Base-by-base conservation (phyloP, 495 filamentous ascomycete genomes). In the Lasiosphaeria miniovina region DNA sequence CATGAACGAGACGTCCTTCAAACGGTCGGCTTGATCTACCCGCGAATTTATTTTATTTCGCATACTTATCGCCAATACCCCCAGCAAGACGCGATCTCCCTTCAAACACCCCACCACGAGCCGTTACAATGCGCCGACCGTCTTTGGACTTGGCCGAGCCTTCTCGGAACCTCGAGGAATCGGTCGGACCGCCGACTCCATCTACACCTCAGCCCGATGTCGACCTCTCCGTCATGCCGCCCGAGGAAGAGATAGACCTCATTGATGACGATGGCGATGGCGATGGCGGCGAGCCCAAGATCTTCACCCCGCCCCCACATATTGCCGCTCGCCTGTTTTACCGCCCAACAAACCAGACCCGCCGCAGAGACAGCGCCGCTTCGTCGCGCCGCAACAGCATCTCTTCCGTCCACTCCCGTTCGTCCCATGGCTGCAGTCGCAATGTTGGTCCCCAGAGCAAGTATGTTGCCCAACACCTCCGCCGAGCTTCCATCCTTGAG, bases 371-470 rank as follows among this genome's bases (percentile, higher is more conserved):
- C 53, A 95, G 91, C 32, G 87, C 87, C 8, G 87, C 89, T 56
- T 96, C 91, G 14, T 95, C 92, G 36, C 89, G 92, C 55, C 88
- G 91, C 62, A 93, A 91, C 73, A 96, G 91, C 50, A 84, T 95
- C 34, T 95, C 93, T 6, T 97, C 93, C 7, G 81, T 86, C 12
- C 90, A 93, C 60, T 96, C 91, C 0, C 76, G 75, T 14, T 80
- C 79, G 12, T 83, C 82, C 0, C 88, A 80, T 58, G 80, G 85
- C 56, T 84, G 83, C 15, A 77, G 74, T 58, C 86, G 86, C 74
- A 62, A 73, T 62, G 84, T 83, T 54, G 80, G 84, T 34, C 81
- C 85, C 6, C 88, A 91, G 71, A 88, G 89, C 70, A 90, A 90
- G 65, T 83, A 93, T 72, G 79, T 96, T 56, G 92, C 90, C 36